Evolutionary conservation across 2,329 filamentous ascomycete species (phyloP), one percentile per base, ranked within the genome.

Genomic region (Leptographium wingfieldii): DNA sequence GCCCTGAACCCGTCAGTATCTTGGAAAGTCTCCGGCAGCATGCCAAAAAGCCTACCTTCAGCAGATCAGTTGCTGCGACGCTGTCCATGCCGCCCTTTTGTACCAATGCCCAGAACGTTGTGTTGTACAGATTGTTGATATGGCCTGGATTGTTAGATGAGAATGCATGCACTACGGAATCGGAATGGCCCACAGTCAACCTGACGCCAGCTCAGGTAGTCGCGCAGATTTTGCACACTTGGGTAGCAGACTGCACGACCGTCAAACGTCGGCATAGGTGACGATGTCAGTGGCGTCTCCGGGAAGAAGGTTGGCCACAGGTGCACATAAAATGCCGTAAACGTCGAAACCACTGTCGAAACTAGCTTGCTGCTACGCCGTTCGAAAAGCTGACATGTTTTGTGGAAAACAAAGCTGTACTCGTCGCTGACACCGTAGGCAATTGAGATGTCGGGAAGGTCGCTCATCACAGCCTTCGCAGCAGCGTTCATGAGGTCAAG

Each of bases 71-170:
- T 0, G 94, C 94, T 61, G 90, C 87, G 57, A 85, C 86, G 35
- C 31, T 56, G 51, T 65, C 64, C 31, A 67, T 52, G 0, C 86
- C 88, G 2, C 89, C 92, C 55, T 83, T 76, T 64, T 90, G 83
- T 27, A 97, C 87, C 67, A 99, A 77, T 0, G 86, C 79, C 94
- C 94, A 99, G 71, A 97, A 97, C 0, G 90, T 90, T 0, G 94
- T 99, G 71, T 99, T 99, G 73, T 96, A 99, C 5, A 99, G 81
- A 68, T 99, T 99, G 72, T 99, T 99, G 67, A 99, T 95, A 70
- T 99, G 94, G 65, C 89, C 89, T 92, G 62, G 11, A 0, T 43
- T 65, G 57, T 65, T 57, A 35, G 57, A 38, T 1, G 54, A 51
- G 11, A 31, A n/a, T 3, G 6, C 5, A 5, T 2, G 16, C 14